phyloP scores from a whole-genome alignment of 2,329 filamentous ascomycete species.

The Nigrograna mackinnonii region DNA sequence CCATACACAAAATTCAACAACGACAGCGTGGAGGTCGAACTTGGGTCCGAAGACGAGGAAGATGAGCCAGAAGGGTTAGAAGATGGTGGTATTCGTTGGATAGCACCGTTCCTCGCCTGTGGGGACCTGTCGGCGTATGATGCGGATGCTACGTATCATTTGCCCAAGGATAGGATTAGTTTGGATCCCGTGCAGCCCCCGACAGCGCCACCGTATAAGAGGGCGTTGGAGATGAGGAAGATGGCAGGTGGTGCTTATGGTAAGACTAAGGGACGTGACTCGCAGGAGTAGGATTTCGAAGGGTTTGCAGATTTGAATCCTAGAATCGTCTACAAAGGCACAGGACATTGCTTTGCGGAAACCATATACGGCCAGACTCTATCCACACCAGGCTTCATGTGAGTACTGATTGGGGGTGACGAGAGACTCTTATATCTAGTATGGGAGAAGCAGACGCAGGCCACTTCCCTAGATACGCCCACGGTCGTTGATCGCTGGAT shows the following conservation, averaged over 20 bases:
- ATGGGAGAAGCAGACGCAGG: no score
- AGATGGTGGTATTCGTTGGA: conserved; percentile 68
- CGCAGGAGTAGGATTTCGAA: no score
- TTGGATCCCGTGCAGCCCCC: conserved; percentile 93
- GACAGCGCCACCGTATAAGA: conserved; percentile 92
- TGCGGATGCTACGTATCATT: conserved; percentile 89
- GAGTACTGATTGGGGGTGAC: no score
- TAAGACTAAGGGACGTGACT: conserved; percentile 66
- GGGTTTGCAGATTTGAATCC: no score
- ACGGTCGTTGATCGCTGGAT: no score
- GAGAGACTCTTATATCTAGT: no score
- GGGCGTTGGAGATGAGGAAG: conserved; percentile 82
- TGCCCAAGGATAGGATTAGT: conserved; percentile 84
- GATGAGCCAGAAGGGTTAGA: conserved; percentile 41
- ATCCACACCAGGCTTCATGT: no score
- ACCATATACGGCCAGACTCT: no score
- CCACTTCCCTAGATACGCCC: no score
- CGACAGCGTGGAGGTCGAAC: conserved; percentile 51
- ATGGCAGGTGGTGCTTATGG: conserved; percentile 76
- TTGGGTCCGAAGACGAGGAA: conserved; percentile 45
- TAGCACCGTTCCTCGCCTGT: conserved; percentile 95
- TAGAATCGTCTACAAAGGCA: no score
- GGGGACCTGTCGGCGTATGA: conserved; percentile 94
- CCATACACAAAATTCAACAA: conserved; percentile 44
- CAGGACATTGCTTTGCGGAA: no score